Conservation (phyloP, 805 yeast species). For the Saccharomycopsis schoenii region DNA sequence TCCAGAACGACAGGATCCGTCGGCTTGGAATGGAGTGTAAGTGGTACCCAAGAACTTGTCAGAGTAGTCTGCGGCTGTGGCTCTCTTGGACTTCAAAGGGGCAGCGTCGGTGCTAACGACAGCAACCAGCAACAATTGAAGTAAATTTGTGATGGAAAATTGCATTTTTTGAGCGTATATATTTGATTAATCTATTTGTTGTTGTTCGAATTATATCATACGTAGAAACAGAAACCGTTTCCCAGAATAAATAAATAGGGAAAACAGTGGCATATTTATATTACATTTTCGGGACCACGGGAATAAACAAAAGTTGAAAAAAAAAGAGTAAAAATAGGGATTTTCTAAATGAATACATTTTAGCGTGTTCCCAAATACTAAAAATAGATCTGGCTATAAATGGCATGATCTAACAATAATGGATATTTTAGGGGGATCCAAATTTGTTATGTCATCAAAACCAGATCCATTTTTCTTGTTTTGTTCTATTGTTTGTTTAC, state of each 20-base stretch:
- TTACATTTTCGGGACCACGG: not conserved
- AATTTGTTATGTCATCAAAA: not conserved
- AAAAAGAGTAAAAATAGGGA: not conserved
- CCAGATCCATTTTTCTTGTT: not conserved
- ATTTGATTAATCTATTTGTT: not conserved
- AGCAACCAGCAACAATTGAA: not conserved
- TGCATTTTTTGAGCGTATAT: not conserved
- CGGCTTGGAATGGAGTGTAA: conserved; percentile 51
- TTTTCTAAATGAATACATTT: too few species aligned
- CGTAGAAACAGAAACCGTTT: too few species aligned
- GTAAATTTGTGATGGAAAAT: not conserved
- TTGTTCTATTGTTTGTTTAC: not conserved
- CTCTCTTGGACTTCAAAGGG: not conserved
- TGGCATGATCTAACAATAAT: too few species aligned
- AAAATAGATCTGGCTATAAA: too few species aligned
- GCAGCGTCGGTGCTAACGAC: not conserved
- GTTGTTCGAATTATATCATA: too few species aligned
- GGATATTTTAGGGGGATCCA: too few species aligned
- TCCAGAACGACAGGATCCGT: conserved; percentile 46
- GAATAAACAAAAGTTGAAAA: not conserved
- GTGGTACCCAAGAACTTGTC: conserved; percentile 43
- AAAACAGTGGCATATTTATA: not conserved
- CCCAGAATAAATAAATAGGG: not conserved
- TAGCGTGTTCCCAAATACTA: too few species aligned
- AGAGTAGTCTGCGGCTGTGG: conserved; percentile 11